Evolutionary conservation across 2,329 filamentous ascomycete species (phyloP).

Genomic region (Verruconis gallopava): DNA sequence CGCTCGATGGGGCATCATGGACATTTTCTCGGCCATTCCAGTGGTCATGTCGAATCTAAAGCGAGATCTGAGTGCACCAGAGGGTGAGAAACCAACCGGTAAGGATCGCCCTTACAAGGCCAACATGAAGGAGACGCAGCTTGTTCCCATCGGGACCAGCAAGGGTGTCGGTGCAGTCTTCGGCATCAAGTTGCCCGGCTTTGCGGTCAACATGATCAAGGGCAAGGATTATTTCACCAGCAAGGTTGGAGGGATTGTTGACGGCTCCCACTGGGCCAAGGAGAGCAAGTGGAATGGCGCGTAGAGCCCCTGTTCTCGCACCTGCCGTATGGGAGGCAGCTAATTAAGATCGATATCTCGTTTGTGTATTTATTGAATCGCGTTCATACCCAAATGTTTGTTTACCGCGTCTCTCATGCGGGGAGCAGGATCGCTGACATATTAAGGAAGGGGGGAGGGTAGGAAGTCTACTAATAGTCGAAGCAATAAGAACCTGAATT

Average conservation of each 20-base stretch:
- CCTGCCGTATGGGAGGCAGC: no score
- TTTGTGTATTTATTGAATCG: no score
- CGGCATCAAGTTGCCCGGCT: conserved; percentile 25
- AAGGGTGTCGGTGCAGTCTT: conserved; percentile 26
- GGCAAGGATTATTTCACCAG: conserved; percentile 27
- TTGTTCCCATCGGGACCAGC: conserved; percentile 23
- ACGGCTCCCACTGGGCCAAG: conserved; percentile 8
- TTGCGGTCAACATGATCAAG: conserved; percentile 31
- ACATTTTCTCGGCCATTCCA: conserved; percentile 27
- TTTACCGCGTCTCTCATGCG: no score
- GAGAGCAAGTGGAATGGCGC: conserved; percentile 8
- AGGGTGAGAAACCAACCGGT: conserved; percentile 4
- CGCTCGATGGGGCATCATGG: conserved; percentile 29
- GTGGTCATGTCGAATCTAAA: conserved; percentile 33
- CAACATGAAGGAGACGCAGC: conserved; percentile 22
- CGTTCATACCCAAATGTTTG: no score
- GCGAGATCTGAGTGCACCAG: conserved; percentile 26
- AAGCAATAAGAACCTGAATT: no score
- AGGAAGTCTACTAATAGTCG: no score
- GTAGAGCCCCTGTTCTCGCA: no score
- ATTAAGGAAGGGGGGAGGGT: no score
- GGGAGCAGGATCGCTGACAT: no score
- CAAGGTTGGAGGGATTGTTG: neutral
- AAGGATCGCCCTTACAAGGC: conserved; percentile 20
- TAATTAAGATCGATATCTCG: no score